Evolutionary conservation across 768 basidiomycete genomes (phyloP), one percentile per base, ranked within the genome.

Genomic region (Termitomyces sp.): DNA sequence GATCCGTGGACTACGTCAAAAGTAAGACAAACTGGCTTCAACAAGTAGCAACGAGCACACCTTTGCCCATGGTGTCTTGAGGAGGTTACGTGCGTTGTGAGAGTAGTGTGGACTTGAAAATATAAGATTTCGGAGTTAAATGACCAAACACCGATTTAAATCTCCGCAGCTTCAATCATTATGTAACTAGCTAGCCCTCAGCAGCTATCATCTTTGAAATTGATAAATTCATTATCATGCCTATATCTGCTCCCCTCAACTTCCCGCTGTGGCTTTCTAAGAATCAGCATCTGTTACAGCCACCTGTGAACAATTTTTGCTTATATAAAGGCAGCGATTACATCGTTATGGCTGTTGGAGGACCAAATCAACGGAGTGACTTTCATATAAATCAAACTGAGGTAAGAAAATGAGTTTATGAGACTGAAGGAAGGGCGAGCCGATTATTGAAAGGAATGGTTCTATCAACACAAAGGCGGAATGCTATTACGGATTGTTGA

Each of bases 301-400:
- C 54, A 14, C 45, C 54, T 19, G 37, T 45, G 46, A 45, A 45
- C 54, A 45, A 48, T 37, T 47, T 38, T 10, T 47, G 44, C 28
- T 21, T 47, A 17, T 55, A 46, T 26, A 55, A 82, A 51, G 92
- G 91, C 38, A 77, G 78, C 28, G 94, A 98, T 68, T 96, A 89
- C 65, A 82, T 91, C 43, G 86, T 96, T n/a, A 98, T 99, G 96
- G 91, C 81, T 6, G 85, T 98, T 23, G 95, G 97, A 9, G 97
- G 96, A 0, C 96, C 71, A 91, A 99, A 99, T 67, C 86, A 92
- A 67, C 77, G 96, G 40, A 89, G 89, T 53, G 95, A 97, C 71
- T 98, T 94, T 66, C 96, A 98, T 70, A 73, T 97, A 43, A 98
- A 98, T 68, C 86, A 97, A 72, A 98, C 95, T 1, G 94, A 97